These are phyloP conservation scores for Amphirosellinia nigrospora DNA, from an alignment of 495 filamentous ascomycete genomes.

Conservation along the genomic window DNA sequence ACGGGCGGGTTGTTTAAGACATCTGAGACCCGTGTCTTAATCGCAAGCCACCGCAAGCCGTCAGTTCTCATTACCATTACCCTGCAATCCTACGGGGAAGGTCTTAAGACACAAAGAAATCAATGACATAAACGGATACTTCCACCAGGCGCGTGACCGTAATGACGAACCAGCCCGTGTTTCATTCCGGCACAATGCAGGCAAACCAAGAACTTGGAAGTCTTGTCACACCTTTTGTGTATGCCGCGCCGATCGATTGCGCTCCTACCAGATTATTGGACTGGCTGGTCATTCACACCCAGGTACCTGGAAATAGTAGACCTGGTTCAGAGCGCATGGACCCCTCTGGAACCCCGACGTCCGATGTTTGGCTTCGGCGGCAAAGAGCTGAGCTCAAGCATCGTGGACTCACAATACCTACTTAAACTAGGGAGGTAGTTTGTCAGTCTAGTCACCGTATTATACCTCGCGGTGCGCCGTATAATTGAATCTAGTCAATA, in stretches of 20 bases:
- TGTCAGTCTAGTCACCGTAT: not conserved
- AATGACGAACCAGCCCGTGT: constrained; percentile 12
- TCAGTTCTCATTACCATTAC: not conserved
- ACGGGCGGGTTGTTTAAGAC: not conserved
- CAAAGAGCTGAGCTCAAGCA: no score
- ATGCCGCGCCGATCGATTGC: constrained; percentile 9
- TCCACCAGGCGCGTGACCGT: constrained; percentile 1
- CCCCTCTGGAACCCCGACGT: not conserved
- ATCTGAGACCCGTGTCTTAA: not conserved
- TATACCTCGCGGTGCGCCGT: not conserved
- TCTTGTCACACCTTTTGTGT: not conserved
- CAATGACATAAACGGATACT: not conserved
- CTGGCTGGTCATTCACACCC: no score
- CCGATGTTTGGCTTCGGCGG: no score
- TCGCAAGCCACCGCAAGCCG: not conserved
- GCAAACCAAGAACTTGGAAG: not conserved
- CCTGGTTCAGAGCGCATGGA: constrained; percentile 2
- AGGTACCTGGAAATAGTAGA: not conserved
- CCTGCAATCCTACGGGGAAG: not conserved
- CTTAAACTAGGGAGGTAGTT: no score
- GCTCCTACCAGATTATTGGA: constrained; percentile 2
- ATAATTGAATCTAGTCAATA: not conserved
- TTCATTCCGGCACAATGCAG: constrained; percentile 16
- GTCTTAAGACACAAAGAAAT: not conserved
- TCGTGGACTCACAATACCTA: not conserved